Conservation (phyloP, 306 rosid genomes). For the Trichosanthes truncata region DNA sequence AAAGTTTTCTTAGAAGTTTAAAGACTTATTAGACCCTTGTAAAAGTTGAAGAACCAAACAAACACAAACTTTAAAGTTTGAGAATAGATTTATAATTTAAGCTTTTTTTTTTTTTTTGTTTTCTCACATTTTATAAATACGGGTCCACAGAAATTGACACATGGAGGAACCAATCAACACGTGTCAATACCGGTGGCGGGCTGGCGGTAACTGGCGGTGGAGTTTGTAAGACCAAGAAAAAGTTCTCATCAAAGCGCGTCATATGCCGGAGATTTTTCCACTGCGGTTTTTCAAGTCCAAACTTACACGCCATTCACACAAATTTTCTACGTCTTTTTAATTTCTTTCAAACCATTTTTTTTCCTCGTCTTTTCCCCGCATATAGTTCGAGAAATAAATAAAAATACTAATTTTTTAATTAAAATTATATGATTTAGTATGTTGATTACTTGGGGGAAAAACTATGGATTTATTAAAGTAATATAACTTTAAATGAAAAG, state of each 20-base stretch:
- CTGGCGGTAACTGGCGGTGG: background rate
- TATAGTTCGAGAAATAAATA: background rate
- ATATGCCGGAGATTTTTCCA: background rate
- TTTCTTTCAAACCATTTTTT: background rate
- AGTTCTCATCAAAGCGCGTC: background rate
- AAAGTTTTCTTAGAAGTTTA: too few species aligned
- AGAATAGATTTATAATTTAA: too few species aligned
- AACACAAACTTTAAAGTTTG: too few species aligned
- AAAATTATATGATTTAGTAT: too few species aligned
- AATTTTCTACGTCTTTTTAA: background rate
- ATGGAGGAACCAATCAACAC: background rate
- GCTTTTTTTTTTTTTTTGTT: too few species aligned
- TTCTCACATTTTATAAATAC: too few species aligned
- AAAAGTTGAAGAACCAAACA: too few species aligned
- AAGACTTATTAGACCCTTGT: too few species aligned
- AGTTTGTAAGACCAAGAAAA: background rate
- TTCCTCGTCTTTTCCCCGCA: background rate
- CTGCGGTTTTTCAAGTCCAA: background rate
- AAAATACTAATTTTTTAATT: background rate
- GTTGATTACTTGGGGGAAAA: background rate
- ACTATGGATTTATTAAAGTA: background rate
- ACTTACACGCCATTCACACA: background rate
- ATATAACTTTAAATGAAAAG: background rate
- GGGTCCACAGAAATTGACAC: too few species aligned
- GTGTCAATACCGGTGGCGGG: background rate